phyloP scores from a whole-genome alignment of 306 rosid species.

The Fragaria ananassa region DNA sequence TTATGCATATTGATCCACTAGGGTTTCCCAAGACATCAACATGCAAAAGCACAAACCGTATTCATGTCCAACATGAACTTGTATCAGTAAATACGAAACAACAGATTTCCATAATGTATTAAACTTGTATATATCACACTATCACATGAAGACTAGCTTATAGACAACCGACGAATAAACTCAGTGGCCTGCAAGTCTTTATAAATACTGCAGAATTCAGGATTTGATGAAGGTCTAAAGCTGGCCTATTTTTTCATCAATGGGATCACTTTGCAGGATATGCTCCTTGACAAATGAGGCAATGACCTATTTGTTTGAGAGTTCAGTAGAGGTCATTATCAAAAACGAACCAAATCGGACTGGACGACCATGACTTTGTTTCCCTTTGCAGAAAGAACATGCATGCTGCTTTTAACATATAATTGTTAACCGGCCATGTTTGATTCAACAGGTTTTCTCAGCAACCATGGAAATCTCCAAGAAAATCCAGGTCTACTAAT shows the following conservation, averaged over 20 bases:
- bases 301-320: not conserved
- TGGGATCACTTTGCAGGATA: conserved; percentile 22
- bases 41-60: not conserved
- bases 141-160: not conserved
- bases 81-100: not conserved
- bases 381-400: not conserved
- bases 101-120: not conserved
- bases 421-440: not conserved
- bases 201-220: not conserved
- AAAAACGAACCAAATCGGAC: not conserved
- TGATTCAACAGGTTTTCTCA: not conserved
- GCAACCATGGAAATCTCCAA: not conserved
- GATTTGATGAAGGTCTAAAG: not conserved
- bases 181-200: not conserved
- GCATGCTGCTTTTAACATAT: not conserved
- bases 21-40: not conserved
- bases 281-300: conserved; percentile 20
- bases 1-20: not conserved
- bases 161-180: not conserved
- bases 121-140: not conserved
- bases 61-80: not conserved
- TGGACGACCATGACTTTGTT: not conserved
- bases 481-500: not conserved
- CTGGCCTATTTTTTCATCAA: conserved; percentile 6
- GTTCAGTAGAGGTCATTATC: conserved; percentile 11